phyloP scores from a whole-genome alignment of 2,329 filamentous ascomycete genomes.

The Arthrobotrys sphaeroides region DNA sequence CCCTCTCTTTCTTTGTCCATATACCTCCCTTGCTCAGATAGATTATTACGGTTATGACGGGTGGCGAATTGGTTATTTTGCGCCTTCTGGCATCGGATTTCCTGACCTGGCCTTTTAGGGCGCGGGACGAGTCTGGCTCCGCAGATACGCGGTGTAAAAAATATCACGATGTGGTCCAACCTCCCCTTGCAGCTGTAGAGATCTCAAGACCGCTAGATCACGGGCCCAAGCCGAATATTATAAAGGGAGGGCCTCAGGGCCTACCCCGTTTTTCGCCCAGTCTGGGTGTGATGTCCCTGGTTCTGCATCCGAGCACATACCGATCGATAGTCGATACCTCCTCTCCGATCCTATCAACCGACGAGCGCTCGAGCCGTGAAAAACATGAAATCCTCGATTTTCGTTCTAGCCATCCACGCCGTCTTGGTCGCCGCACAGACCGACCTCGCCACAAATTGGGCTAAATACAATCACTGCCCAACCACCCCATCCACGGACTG shows the following conservation, averaged over 20 bases:
- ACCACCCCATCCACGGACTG: background rate
- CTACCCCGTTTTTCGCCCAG: background rate
- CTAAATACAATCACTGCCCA: constrained; percentile 14
- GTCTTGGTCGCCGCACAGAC: background rate
- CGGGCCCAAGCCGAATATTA: constrained; percentile 2
- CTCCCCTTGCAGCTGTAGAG: constrained; percentile 2
- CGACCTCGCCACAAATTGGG: constrained; percentile 3
- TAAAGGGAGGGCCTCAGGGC: background rate
- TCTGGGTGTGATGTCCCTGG: background rate
- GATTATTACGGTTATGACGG: constrained; percentile 10
- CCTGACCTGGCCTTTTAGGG: constrained; percentile 15
- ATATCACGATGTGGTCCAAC: constrained; percentile 8
- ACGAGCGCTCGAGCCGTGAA: background rate
- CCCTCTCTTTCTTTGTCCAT: constrained; percentile 1
- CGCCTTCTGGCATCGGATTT: constrained; percentile 13
- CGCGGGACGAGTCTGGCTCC: background rate
- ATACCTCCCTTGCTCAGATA: constrained; percentile 9
- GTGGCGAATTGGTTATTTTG: constrained; percentile 5
- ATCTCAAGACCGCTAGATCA: background rate
- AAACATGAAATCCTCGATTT: background rate
- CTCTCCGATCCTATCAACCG: background rate
- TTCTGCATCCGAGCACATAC: background rate
- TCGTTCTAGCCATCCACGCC: background rate
- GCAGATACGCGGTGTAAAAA: background rate
- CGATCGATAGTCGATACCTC: background rate